These are phyloP conservation scores for Nemania sp. DNA, from an alignment of 2,329 filamentous ascomycete species.

Conservation along the genomic window DNA sequence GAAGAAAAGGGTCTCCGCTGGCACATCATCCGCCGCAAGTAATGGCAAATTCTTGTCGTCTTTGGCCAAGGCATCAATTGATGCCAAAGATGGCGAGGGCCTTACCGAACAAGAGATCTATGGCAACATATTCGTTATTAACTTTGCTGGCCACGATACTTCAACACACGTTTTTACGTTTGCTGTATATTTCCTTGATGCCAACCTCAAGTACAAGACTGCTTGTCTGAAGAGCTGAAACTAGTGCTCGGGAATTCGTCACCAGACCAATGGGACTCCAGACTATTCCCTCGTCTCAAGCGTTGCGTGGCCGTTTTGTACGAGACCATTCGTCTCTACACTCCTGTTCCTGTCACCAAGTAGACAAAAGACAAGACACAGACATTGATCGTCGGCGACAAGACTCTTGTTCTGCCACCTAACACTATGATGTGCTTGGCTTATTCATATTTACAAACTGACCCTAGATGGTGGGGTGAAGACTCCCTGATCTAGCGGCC, in stretches of 20 bases:
- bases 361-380: conserved; percentile 4
- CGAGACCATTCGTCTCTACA: conserved; percentile 30
- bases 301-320: conserved; percentile 20
- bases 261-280: conserved; percentile 19
- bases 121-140: conserved; percentile 48
- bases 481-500: conserved; percentile 42
- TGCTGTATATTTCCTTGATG: conserved; percentile 38
- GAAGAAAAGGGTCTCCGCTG: neutral
- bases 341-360: conserved; percentile 20
- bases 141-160: conserved; percentile 50
- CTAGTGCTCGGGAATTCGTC: neutral
- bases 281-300: conserved; percentile 15
- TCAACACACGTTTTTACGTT: conserved; percentile 43
- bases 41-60: conserved; percentile 38
- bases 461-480: conserved; percentile 41
- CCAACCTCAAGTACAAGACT: conserved; percentile 37
- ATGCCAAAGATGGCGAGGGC: conserved; percentile 42
- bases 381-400: neutral
- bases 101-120: conserved; percentile 58
- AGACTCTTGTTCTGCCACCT: conserved; percentile 7
- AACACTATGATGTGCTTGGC: conserved; percentile 30
- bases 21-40: neutral
- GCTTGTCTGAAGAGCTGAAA: conserved; percentile 18
- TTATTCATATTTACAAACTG: conserved; percentile 41
- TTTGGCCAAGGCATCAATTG: conserved; percentile 41